Base-by-base conservation (phyloP, 2,329 filamentous ascomycete genomes). In the Lasiodiplodia sp. region DNA sequence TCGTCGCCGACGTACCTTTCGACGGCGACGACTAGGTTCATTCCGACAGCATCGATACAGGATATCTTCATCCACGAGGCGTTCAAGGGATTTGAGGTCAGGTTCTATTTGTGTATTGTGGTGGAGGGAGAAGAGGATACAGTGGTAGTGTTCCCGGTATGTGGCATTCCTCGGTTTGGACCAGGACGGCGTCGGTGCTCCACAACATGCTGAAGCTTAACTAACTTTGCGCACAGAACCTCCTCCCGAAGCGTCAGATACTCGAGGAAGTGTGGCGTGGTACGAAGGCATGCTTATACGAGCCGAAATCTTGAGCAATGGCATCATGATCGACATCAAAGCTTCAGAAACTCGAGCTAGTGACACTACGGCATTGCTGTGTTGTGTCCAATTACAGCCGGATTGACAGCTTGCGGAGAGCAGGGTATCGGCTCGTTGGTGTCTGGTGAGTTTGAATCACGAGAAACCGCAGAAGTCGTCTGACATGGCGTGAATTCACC, bases 21-120 rank as follows among this genome's bases (percentile, higher is more conserved):
- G 47, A 83, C 84, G 10, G 81, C 87, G 2, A 84, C 86, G 1
- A 91, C 89, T n/a, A 83, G 90, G 62, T 93, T 92, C 79, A 98
- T 99, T 69, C 95, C 96, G 0, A 97, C 95, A 0, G 92, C 91
- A 55, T 90, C 93, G 80, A 96, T 99, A 69, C 92, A 92, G 77
- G 96, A 99, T 78, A 91, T 99, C 68, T 88, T 97, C 66, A 92
- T 99, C 63, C 94, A 97, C 78, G 96, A 99, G 83, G 96, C 94
- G 3, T 98, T 98, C 80, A 89, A 88, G 68, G 94, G 94, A 0
- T 97, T 97, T 75, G 93, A 94, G 81, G 94, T 98, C 44, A 84
- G 91, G 51, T 97, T 95, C 76, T 97, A 97, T 76, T 83, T 99
- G 10, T 89, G 93, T 4, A 92, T 98, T 37, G 91, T 98, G 66